Conservation (phyloP, 768 basidiomycete species). For the Polyporus arcularius region DNA sequence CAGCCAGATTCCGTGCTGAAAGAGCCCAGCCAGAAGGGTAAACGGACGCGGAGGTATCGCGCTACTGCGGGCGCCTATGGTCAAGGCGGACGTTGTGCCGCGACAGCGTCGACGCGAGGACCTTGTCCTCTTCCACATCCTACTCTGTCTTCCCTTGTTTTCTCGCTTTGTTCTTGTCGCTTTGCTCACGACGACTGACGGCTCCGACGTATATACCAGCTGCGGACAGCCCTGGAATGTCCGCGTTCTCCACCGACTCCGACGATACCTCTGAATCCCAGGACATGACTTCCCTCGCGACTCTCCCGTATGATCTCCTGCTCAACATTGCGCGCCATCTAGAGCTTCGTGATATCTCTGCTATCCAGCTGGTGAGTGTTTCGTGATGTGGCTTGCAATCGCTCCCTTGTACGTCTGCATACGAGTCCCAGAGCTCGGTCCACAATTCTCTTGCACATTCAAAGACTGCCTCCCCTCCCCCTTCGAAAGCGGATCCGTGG, state of each 20-base stretch:
- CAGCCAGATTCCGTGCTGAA: no score
- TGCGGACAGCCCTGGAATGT: conserved; percentile 11
- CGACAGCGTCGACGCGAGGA: neutral
- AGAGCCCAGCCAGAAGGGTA: no score
- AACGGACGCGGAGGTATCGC: no score
- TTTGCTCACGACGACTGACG: neutral
- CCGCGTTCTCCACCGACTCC: conserved; percentile 6
- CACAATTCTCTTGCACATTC: no score
- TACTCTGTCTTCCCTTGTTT: neutral
- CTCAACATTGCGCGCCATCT: conserved; percentile 68
- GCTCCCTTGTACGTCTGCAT: no score
- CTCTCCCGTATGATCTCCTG: conserved; percentile 69
- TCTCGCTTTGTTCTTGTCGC: conserved; percentile 2
- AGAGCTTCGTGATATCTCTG: conserved; percentile 58
- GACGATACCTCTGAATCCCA: conserved; percentile 16
- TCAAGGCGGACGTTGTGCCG: neutral
- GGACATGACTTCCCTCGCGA: conserved; percentile 36
- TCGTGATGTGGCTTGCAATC: no score
- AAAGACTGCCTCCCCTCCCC: no score
- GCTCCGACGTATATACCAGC: neutral
- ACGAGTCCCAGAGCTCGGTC: neutral
- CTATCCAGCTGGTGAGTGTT: conserved; percentile 59
- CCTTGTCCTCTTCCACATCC: conserved; percentile 12
- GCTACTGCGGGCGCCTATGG: neutral
- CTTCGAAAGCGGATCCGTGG: no score